Percentiles rank a stretch among this genome's conserved stretches.
Conservation (phyloP, 106 monocot genomes). For the Dendrobium chrysotoxum region DNA sequence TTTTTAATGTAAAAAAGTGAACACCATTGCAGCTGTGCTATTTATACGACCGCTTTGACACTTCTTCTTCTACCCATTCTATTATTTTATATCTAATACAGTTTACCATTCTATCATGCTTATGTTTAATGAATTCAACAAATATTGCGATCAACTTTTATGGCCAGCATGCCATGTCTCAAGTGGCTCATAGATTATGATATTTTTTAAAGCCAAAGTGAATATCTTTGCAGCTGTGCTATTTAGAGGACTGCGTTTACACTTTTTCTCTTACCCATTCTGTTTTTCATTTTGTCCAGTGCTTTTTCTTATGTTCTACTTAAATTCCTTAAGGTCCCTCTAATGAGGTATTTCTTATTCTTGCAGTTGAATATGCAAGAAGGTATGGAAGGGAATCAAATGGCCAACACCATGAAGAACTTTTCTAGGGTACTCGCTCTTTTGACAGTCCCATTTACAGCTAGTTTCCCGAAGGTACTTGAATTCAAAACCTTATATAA, state of each 20-base stretch:
- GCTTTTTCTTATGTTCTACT: neutral
- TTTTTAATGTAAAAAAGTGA: too few relatives aligned
- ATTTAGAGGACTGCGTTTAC: neutral
- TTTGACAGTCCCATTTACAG: conserved; percentile 59
- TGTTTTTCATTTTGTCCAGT: neutral
- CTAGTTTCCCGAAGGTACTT: conserved; percentile 58
- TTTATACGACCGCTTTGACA: too few relatives aligned
- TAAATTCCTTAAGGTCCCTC: neutral
- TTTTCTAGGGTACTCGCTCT: conserved; percentile 54
- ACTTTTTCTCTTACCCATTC: neutral
- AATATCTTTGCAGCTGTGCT: neutral
- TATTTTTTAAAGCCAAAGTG: neutral
- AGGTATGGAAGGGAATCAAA: conserved; percentile 76
- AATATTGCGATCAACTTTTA: neutral
- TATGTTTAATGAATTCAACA: too few relatives aligned
- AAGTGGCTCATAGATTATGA: neutral
- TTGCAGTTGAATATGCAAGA: conserved; percentile 64
- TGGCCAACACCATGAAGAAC: conserved; percentile 54
- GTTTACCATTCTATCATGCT: too few relatives aligned
- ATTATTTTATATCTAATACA: too few relatives aligned
- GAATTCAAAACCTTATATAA: neutral
- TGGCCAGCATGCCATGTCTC: neutral
- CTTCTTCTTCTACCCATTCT: too few relatives aligned
- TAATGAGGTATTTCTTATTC: conserved; percentile 1
- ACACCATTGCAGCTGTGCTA: too few relatives aligned